Base-by-base conservation (phyloP, 1,284 basidiomycete species). In the Thecaphora thlaspeos region DNA sequence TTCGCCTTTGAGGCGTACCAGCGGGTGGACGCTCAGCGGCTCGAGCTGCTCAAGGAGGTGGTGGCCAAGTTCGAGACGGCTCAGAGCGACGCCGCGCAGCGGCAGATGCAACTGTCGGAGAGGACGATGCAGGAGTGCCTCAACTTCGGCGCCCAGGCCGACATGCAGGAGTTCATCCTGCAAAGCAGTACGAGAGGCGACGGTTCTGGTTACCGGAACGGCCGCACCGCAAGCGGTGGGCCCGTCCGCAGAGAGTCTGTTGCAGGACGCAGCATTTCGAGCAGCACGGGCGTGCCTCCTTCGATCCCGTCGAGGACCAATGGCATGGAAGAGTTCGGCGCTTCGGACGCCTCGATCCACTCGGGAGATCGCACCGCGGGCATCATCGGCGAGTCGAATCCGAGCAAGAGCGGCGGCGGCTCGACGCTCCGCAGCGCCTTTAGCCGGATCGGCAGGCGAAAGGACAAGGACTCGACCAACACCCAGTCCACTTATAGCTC, bases 121-220 rank as follows among this genome's bases (percentile, higher is more conserved):
- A 57, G 68, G 51, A 70, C 75, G 36, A 64, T 70, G 48, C 68
- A 72, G 43, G 61, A 65, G 15, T 66, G 59, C 19, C 61, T 73
- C 32, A 48, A 48, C 21, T 73, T 75, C 44, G 66, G 73, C 26
- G 52, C 68, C 12, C 55, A 70, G 24, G 61, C 61, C 21, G 75
- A 76, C 18, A 68, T 77, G 68, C 60, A 61, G 18, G 62, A 61
- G 23, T 77, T 75, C 41, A 61, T 66, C 23, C 62, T 69, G 41
- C 65, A 67, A 46, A 61, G 65, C 11, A 63, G 62, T 45, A 36
- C 28, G 2, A 18, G 48, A 15, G 41, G 41, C 15, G 45, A 30
- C 7, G 43, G 41, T 1, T 17, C 39, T n/a, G 28, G 52, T 3
- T 41, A 43, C 38, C 50, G 62, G 19, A 65, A 57, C 26, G 54